Evolutionary conservation across 495 filamentous ascomycete genomes (phyloP), one percentile per base, ranked within the genome.

Genomic region (Xylaria cubensis): DNA sequence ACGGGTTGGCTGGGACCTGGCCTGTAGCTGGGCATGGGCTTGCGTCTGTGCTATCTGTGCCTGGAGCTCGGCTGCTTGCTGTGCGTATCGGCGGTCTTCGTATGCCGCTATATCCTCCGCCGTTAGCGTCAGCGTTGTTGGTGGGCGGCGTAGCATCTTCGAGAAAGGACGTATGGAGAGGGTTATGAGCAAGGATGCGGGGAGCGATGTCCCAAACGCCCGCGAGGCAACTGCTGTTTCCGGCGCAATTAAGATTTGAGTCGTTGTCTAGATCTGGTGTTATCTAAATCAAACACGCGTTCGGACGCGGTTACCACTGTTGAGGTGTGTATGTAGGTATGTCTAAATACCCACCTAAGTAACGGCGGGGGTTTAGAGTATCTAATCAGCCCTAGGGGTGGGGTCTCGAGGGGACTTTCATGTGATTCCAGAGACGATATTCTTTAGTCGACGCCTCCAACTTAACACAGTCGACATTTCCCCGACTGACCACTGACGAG

Each of bases 61-160:
- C 69, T 79, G 74, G 6, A 64, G 53, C 41, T 77, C 74, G 59
- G 71, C 70, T 71, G 79, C 72, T 7, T 66, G 53, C 32, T 77
- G 74, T 50, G 70, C 70, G 56, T 72, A 79, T 32, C 82, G 78
- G 6, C 82, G 76, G 75, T 95, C 92, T 82, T 94, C 93, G 80
- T 93, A 95, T 55, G 88, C 85, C 34, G 90, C 86, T 50, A 96
- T 80, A 77, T 97, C 93, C 81, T 95, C 93, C 12, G 90, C 84
- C 0, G 93, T 95, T 48, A 97, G 85, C 65, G 88, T 86, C 73
- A 97, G 92, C 36, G 90, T 86, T 6, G 93, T 97, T 2, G 93
- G 91, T 61, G 92, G 90, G 46, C 93, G 90, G 76, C 93, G 93
- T 70, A 97, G 90, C 93, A 97, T 97, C 21, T 59, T 67, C 9